Evolutionary conservation across 257 asterid genomes (phyloP).

Genomic region (Solanum medicagineum): DNA sequence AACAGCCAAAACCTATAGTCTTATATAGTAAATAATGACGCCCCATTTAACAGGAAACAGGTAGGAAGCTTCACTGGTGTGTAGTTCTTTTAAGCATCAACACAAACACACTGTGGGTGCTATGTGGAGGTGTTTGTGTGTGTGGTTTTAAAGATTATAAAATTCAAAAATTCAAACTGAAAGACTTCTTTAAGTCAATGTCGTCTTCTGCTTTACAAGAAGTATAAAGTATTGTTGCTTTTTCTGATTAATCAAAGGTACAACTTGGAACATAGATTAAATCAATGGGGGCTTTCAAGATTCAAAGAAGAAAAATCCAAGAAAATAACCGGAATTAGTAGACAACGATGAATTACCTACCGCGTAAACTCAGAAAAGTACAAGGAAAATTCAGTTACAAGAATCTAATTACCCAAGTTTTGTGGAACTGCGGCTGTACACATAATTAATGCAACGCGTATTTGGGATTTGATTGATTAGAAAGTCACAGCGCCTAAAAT

Average conservation of each 20-base stretch:
- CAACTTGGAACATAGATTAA: not conserved
- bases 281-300: not conserved
- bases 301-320: not conserved
- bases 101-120: not conserved
- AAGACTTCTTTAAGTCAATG: not conserved
- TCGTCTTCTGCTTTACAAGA: not conserved
- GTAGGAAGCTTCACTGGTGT: slow-evolving; percentile 38
- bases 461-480: not conserved
- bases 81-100: not conserved
- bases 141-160: not conserved
- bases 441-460: not conserved
- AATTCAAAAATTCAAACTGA: not conserved
- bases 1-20: slow-evolving; percentile 18
- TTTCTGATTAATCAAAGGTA: not conserved
- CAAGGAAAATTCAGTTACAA: not conserved
- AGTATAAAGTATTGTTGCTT: not conserved
- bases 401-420: not conserved
- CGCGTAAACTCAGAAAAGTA: slow-evolving; percentile 27
- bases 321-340: not conserved
- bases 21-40: slow-evolving; percentile 1
- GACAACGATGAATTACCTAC: slow-evolving; percentile 10
- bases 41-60: slow-evolving; percentile 22
- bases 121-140: not conserved
- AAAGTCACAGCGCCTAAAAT: too few relatives aligned
- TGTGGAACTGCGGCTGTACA: not conserved